Conservation (phyloP, 164 flowering plant species). For the Berberis thunbergii region DNA sequence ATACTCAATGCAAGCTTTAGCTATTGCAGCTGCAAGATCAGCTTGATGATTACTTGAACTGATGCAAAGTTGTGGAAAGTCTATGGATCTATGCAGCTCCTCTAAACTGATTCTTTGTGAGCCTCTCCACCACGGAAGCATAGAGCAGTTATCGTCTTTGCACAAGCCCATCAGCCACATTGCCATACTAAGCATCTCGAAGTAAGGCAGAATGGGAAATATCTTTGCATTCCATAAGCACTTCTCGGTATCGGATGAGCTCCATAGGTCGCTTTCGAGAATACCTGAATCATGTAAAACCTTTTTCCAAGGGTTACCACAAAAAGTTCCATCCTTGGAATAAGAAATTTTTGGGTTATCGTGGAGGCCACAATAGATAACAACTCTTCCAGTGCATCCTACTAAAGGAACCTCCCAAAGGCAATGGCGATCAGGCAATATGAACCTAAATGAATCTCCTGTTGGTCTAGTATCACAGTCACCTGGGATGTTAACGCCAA, state of each 20-base stretch:
- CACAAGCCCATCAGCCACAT: slow-evolving; percentile 82
- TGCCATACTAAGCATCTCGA: slow-evolving; percentile 66
- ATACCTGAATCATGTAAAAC: slow-evolving; percentile 56
- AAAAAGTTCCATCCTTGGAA: slow-evolving; percentile 65
- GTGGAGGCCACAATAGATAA: slow-evolving; percentile 93
- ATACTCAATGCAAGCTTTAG: slow-evolving; percentile 74
- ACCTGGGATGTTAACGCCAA: slow-evolving; percentile 58
- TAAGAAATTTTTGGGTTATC: slow-evolving; percentile 77
- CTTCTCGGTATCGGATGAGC: slow-evolving; percentile 29
- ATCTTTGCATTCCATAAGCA: slow-evolving; percentile 95
- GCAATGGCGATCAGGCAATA: slow-evolving; percentile 97
- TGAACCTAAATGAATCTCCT: slow-evolving; percentile 38
- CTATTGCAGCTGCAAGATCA: slow-evolving; percentile 85
- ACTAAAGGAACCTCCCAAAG: slow-evolving; percentile 97
- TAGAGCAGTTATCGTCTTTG: slow-evolving; percentile 18
- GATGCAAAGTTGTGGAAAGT: slow-evolving; percentile 65
- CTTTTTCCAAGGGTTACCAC: slow-evolving; percentile 92
- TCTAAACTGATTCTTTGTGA: slow-evolving; percentile 76
- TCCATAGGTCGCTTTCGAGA: slow-evolving; percentile 70
- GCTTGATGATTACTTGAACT: slow-evolving; percentile 83
- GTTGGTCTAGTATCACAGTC: slow-evolving; percentile 8
- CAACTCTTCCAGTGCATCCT: slow-evolving; percentile 43
- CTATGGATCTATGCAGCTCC: slow-evolving; percentile 86
- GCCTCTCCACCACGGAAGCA: slow-evolving; percentile 53
- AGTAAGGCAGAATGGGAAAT: slow-evolving; percentile 56